These are phyloP conservation scores for Geranium brycei DNA, from an alignment of 345 rosid genomes.

Conservation along the genomic window DNA sequence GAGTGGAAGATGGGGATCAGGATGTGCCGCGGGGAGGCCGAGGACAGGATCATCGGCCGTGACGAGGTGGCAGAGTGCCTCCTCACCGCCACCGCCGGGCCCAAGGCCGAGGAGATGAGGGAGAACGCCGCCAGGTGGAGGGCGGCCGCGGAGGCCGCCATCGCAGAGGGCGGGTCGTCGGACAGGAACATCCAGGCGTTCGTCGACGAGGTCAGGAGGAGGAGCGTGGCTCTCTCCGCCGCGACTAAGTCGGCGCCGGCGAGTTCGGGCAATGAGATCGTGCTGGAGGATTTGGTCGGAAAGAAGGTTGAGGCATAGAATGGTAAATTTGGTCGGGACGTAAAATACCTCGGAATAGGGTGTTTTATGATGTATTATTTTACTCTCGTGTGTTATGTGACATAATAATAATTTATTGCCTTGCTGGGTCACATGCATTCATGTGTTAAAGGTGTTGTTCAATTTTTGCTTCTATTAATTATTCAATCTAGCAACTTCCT, in stretches of 20 bases:
- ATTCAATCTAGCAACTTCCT: too few species aligned
- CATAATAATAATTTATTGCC: too few species aligned
- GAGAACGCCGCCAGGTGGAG: constrained; percentile 6
- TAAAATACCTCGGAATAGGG: background rate
- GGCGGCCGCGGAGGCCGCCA: constrained; percentile 4
- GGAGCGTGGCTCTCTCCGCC: background rate
- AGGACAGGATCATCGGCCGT: too few species aligned
- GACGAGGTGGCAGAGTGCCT: too few species aligned
- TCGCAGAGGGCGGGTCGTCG: constrained; percentile 8
- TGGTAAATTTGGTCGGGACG: background rate
- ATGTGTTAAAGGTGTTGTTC: too few species aligned
- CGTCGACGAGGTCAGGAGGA: constrained; percentile 1
- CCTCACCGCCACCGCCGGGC: too few species aligned
- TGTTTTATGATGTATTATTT: too few species aligned
- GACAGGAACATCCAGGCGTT: constrained; percentile 8
- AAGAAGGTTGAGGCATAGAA: too few species aligned
- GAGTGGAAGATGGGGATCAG: background rate
- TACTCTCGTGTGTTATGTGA: too few species aligned
- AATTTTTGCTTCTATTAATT: too few species aligned
- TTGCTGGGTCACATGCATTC: too few species aligned
- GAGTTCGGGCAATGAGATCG: background rate
- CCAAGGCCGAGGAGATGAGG: constrained; percentile 1
- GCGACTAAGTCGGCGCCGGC: background rate
- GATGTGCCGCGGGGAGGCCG: too few species aligned
- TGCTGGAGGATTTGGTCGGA: background rate